Evolutionary conservation across 148 eudicot species (phyloP).

Genomic region (Rhododendron ovatum): DNA sequence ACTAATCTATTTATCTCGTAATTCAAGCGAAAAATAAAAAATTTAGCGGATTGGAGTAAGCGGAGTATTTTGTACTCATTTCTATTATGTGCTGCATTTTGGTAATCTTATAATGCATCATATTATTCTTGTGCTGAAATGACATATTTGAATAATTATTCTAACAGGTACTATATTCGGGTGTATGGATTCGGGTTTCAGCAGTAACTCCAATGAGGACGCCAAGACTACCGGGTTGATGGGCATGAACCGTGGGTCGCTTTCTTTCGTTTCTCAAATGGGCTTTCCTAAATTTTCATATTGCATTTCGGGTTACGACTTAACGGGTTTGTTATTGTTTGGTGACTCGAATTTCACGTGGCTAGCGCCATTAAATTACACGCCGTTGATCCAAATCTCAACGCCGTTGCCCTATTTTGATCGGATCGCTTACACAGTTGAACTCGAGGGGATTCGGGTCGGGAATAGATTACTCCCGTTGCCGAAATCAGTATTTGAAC

Average conservation of each 20-base stretch:
- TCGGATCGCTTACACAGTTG: conserved; percentile 75
- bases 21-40: no score
- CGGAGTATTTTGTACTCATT: no score
- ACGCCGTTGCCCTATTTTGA: conserved; percentile 73
- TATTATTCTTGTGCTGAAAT: neutral
- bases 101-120: neutral
- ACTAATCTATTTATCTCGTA: no score
- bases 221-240: conserved; percentile 67
- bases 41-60: rapidly evolving
- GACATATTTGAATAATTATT: neutral
- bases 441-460: conserved; percentile 68
- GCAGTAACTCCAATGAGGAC: conserved; percentile 44
- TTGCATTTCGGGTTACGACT: conserved; percentile 75
- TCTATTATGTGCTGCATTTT: neutral
- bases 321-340: conserved; percentile 56
- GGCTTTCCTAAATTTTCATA: conserved; percentile 75
- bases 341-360: conserved; percentile 56
- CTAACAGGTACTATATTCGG: conserved; percentile 56
- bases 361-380: conserved; percentile 58
- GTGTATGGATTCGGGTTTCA: conserved; percentile 64
- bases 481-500: conserved; percentile 58
- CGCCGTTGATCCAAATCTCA: conserved; percentile 58
- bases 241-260: conserved; percentile 88
- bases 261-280: conserved; percentile 79
- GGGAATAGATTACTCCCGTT: conserved; percentile 33